Evolutionary conservation across 352 stramenopile genomes (phyloP).

Genomic region (Pythium dissimile): DNA sequence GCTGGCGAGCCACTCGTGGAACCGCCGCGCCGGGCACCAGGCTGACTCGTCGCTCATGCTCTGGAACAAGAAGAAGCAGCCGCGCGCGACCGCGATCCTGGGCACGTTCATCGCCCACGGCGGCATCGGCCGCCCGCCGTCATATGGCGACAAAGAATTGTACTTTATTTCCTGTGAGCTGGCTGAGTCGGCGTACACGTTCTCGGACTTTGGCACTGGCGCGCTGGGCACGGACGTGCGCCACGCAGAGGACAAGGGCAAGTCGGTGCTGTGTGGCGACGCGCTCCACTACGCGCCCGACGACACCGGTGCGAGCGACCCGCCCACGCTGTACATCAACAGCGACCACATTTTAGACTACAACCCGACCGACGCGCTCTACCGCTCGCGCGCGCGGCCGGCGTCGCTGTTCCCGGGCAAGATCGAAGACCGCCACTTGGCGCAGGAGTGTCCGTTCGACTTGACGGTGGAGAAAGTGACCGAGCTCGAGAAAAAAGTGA

Average conservation of each 20-base stretch:
- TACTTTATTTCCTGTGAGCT: conserved; percentile 71
- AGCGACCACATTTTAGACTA: conserved; percentile 43
- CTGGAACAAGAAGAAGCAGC: conserved; percentile 66
- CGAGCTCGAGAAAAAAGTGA: neutral
- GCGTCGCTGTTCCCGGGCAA: conserved; percentile 11
- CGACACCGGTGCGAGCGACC: conserved; percentile 1
- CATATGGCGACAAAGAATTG: conserved; percentile 76
- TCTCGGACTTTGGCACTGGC: conserved; percentile 64
- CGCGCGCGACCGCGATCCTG: conserved; percentile 60
- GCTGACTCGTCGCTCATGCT: conserved; percentile 77
- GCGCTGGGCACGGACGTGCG: conserved; percentile 39
- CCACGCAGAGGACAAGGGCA: conserved; percentile 20
- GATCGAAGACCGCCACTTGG: conserved; percentile 5
- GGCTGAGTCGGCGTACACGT: conserved; percentile 58
- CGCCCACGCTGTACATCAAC: conserved; percentile 57
- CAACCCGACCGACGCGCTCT: conserved; percentile 6
- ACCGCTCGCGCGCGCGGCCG: conserved; percentile 3
- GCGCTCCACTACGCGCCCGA: conserved; percentile 54
- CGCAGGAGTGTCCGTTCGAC: conserved; percentile 20
- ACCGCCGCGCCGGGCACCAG: conserved; percentile 59
- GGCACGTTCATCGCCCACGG: conserved; percentile 43
- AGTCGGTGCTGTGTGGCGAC: conserved; percentile 51
- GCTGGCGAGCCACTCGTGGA: conserved; percentile 61
- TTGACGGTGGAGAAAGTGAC: conserved; percentile 8
- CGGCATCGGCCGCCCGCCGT: conserved; percentile 27